A percentile compares a stretch with the other conserved stretches of the same genome.
Evolutionary conservation across 2,329 filamentous ascomycete genomes (phyloP).

Genomic region (Pseudopithomyces maydicus): DNA sequence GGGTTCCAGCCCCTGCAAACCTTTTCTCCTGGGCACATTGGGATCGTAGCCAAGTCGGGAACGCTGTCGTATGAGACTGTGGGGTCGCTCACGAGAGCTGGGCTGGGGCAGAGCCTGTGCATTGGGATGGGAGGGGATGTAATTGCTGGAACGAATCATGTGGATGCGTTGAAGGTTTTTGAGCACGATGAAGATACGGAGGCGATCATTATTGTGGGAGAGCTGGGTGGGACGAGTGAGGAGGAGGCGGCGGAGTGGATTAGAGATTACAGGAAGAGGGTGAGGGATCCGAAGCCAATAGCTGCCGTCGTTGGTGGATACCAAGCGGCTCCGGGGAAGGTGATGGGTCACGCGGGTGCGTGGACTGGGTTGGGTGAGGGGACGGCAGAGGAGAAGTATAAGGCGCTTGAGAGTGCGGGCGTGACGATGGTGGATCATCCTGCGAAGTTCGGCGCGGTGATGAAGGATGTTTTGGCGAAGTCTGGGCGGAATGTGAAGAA

Average conservation of each 20-base stretch:
- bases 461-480: constrained; percentile 64
- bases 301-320: constrained; percentile 73
- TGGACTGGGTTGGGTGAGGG: constrained; percentile 71
- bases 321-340: constrained; percentile 64
- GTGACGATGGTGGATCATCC: constrained; percentile 76
- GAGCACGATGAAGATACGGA: constrained; percentile 70
- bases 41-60: constrained; percentile 80
- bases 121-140: constrained; percentile 80
- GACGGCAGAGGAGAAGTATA: constrained; percentile 67
- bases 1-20: constrained; percentile 79
- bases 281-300: constrained; percentile 72
- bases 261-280: constrained; percentile 63
- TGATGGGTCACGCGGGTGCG: constrained; percentile 83
- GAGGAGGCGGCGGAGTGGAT: constrained; percentile 77
- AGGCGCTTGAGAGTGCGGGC: constrained; percentile 67
- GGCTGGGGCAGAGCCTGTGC: constrained; percentile 76
- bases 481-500: constrained; percentile 48
- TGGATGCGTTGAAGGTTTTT: constrained; percentile 71
- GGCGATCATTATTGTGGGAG: constrained; percentile 73
- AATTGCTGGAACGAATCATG: constrained; percentile 73
- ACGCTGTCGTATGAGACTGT: constrained; percentile 82
- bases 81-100: constrained; percentile 73
- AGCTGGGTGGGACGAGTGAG: constrained; percentile 73
- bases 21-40: constrained; percentile 71
- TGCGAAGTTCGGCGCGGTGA: constrained; percentile 71